phyloP scores from a whole-genome alignment of 1,284 basidiomycete species.

The Taiwanofungus camphoratus region DNA sequence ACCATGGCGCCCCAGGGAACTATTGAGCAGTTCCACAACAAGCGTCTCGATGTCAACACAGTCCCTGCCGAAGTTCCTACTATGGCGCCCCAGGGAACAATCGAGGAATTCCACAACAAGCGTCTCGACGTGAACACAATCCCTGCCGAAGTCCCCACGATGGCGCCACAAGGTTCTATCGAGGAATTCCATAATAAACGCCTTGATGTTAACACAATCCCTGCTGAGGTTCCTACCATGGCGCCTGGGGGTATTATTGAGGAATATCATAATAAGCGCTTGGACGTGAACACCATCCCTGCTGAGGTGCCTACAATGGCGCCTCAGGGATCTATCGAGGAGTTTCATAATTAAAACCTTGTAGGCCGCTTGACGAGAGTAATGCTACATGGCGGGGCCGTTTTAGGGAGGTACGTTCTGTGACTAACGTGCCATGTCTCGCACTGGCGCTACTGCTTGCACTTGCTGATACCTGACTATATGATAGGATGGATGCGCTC shows the following conservation, averaged over 20 bases:
- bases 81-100: constrained; percentile 11
- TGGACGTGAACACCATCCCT: constrained; percentile 19
- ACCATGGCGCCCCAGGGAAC: constrained; percentile 17
- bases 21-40: constrained; percentile 20
- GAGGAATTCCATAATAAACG: constrained; percentile 16
- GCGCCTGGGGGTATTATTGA: constrained; percentile 10
- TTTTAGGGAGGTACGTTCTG: too few relatives aligned
- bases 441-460: too few relatives aligned
- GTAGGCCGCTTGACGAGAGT: too few relatives aligned
- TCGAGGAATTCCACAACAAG: constrained; percentile 15
- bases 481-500: too few relatives aligned
- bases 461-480: too few relatives aligned
- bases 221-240: constrained; percentile 18
- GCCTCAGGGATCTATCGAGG: constrained; percentile 12
- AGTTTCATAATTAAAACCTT: constrained; percentile 10
- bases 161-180: too few relatives aligned
- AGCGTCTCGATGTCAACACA: constrained; percentile 11
- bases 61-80: constrained; percentile 19
- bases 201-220: constrained; percentile 14
- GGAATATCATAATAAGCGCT: constrained; percentile 13
- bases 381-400: too few relatives aligned
- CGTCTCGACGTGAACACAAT: constrained; percentile 13
- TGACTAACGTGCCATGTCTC: too few relatives aligned
- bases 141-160: constrained; percentile 14
- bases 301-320: constrained; percentile 21